Evolutionary conservation across 2,329 filamentous ascomycete genomes (phyloP), one percentile per base, ranked within the genome.

Genomic region (Tolypocladium sp.): DNA sequence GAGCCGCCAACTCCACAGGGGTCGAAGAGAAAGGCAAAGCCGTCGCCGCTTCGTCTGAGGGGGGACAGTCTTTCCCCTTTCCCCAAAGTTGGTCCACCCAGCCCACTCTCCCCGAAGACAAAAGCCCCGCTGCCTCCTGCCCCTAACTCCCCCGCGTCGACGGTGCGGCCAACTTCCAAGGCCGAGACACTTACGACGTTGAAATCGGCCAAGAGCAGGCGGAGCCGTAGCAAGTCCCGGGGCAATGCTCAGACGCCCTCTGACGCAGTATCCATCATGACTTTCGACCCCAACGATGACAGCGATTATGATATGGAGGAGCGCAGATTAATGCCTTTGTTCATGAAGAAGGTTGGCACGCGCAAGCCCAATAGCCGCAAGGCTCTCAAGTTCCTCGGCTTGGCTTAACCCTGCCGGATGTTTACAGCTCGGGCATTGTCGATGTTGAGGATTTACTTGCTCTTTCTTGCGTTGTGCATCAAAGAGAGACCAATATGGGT

Each of bases 381-480:
- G 67, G 81, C 81, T 8, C 73, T 82, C 57, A 82, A 80, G 67
- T 82, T 81, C 66, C 71, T 83, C 1, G 80, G 80, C 0, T 68
- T 82, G 52, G 75, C 76, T 13, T 79, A 64, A 65, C 20, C 5
- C 13, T 8, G 49, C 15, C 4, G 20, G 30, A 35, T 1, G 20
- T 7, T 12, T 22, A 6, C 9, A 7, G 49, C 30, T 9, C 27
- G 17, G 27, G 46, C 27, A n/a, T 51, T 10, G 3, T 51, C 15
- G 5, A 51, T 51, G 10, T n/a, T 20, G 20, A n/a, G 49, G 1
- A 4, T 22, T 35, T 20, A 22, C 20, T 53, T 10, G 20, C 30
- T 35, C 17, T 15, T 51, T 9, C 8, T n/a, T 5, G 46, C 15
- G 15, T 10, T 33, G n/a, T 4, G 46, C 17, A 33, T 33, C 46